Base-by-base conservation (phyloP, 768 basidiomycete genomes). In the Coprinopsis strossmayeri region DNA sequence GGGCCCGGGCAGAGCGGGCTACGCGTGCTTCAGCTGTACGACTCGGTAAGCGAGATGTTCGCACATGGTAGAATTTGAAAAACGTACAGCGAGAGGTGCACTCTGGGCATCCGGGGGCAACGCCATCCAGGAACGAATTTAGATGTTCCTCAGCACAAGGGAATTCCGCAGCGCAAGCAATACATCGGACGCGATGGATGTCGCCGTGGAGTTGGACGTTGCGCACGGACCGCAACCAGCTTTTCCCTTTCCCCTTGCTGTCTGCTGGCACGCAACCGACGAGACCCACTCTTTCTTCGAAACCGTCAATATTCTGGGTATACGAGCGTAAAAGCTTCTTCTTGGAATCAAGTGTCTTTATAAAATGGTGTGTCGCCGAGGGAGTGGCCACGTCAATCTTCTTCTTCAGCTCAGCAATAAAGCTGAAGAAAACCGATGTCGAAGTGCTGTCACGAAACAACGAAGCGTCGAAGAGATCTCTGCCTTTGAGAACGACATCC, bases 291-390 rank as follows among this genome's bases (percentile, higher is more conserved):
- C 74, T 73, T 57, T 82, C 85, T 61, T 99, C 96, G 11, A 99
- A 68, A 10, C 92, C 95, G 65, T 99, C 96, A 38, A 99, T 94
- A 62, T 99, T 99, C 67, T 99, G 96, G 1, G 96, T 97, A 64
- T 97, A 99, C 11, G 85, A 88, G 50, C 96, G 79, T 21, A 95
- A 62, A 9, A 99, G 69, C 65, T 87, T 93, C 43, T 83, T 83
- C 64, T 90, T 92, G 13, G 76, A 64, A 55, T 96, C 88, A 1
- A 98, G 77, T 2, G 79, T 81, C 58, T 84, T 82, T 50, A 99
- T 81, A 64, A 99, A 96, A 45, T 72, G 75, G 62, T 99, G 96
- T 1, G 96, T 96, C 1, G 82, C 76, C 0, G 91, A 82, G 1
- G 93, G 93, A 24, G 77, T 62, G n/a, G 88, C 88, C 43, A 69